Conservation (phyloP, 1,139 yeast species). For the Dujonia santamariae region DNA sequence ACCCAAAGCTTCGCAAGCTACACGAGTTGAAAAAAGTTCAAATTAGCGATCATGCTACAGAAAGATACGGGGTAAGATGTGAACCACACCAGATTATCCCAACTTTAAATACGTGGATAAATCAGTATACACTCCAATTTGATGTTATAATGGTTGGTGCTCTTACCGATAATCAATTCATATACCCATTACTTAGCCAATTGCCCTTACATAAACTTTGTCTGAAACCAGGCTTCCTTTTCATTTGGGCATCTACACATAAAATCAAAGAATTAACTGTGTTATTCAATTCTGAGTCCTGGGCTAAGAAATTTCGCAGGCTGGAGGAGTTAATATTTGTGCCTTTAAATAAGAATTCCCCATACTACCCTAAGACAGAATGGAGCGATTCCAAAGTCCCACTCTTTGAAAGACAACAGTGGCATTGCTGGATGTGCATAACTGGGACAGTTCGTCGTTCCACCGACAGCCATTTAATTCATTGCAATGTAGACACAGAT, state of each 20-base stretch:
- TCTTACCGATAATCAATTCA: constrained; percentile 65
- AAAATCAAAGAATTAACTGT: constrained; percentile 62
- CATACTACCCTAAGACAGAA: constrained; percentile 41
- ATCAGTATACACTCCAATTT: constrained; percentile 55
- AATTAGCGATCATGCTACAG: constrained; percentile 44
- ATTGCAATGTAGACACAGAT: constrained; percentile 91
- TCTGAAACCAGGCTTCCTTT: constrained; percentile 81
- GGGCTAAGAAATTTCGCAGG: constrained; percentile 78
- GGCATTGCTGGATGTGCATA: constrained; percentile 98
- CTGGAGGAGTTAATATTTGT: constrained; percentile 81
- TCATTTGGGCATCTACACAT: constrained; percentile 81
- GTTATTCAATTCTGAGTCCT: constrained; percentile 54
- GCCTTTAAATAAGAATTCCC: constrained; percentile 57
- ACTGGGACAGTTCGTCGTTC: constrained; percentile 91
- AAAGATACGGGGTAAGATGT: constrained; percentile 65
- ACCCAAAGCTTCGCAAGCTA: constrained; percentile 74
- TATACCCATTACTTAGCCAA: constrained; percentile 54
- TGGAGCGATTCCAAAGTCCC: constrained; percentile 14
- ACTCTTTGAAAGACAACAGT: constrained; percentile 51
- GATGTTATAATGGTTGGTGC: constrained; percentile 94
- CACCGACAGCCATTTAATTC: constrained; percentile 78
- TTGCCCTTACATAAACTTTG: constrained; percentile 73
- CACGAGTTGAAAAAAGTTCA: constrained; percentile 60
- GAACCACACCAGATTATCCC: constrained; percentile 51
- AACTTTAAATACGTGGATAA: constrained; percentile 60